Base-by-base conservation (phyloP, 202 grass and related monocot species). In the Miscanthus sacchariflorus region DNA sequence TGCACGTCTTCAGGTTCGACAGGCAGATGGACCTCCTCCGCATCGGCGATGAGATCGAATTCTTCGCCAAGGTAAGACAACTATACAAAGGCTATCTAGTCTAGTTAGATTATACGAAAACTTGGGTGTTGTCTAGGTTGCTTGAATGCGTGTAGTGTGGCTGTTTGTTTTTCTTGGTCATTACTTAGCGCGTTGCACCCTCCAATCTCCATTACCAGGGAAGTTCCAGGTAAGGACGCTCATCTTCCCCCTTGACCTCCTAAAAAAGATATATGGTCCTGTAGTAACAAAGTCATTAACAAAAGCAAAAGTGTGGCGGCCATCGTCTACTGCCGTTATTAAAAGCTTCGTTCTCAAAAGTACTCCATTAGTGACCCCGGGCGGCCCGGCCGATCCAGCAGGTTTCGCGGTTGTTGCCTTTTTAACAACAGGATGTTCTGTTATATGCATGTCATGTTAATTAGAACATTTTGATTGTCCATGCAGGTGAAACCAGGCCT, bases 1-100 rank as follows among this genome's bases (percentile, higher is more conserved):
- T 77, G 4, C 3, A 77, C 27, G 48, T 77, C 74, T 77, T 77
- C 74, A 54, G 74, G 74, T 77, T 77, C 74, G 48, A 54, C 74
- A 77, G 48, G 15, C 15, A 54, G 27, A 77, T 77, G 74, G 46
- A 54, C 25, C 46, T 77, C 0, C 46, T 10, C 4, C 74, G 15
- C 5, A 54, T 77, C 46, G 74, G 74, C 27, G 46, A 77, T 4
- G 46, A 36, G 2, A 77, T 77, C 27, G 74, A 77, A 10, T 54
- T 77, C 15, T 77, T 77, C 4, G 74, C 74, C 46, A 54, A 77
- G 46, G 74, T 54, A 58, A 54, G 43, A 75, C 30, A 7, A 75
- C 14, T 28, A 2, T 5, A 18, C 5, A 17, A 61, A 61, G 5
- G 1, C 1, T 4, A 17, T 33, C 30, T 33, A 33, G 30, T 6